Evolutionary conservation across 345 rosid genomes (phyloP), one percentile per base, ranked within the genome.

Genomic region (Eucalyptus marginata): DNA sequence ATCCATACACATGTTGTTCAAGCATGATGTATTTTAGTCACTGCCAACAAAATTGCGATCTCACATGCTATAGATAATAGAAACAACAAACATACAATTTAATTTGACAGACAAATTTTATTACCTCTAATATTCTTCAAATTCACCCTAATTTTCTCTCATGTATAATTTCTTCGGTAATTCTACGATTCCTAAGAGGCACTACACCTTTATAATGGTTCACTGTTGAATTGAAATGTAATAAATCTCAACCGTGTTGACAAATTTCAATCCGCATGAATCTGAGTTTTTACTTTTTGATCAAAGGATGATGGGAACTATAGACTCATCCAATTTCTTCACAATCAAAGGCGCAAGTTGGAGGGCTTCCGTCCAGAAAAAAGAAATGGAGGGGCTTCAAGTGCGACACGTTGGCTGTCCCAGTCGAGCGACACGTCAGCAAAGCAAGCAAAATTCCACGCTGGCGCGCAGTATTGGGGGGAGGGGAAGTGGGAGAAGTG

Each of bases 191-290:
- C 8, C 31, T 6, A 62, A 13, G 33, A 3, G 2, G 68, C 4
- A 29, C 8, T 7, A 29, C n/a, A 13, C 33, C 33, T 29, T 13
- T 59, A 29, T 27, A 59, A 27, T 27, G 0, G 68, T 3, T 59
- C 66, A 11, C 10, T 5, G 4, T 27, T 13, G 16, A 62, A 29
- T 29, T 27, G 33, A 62, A 62, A 62, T 29, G 31, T 29, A 62
- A 62, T 13, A 62, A 27, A 62, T 62, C 16, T 59, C 68, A 59
- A 12, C 13, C 68, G 0, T 59, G 10, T 59, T 3, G n/a, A 62
- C 4, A 62, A 3, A 29, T 62, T 29, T 62, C 68, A 27, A 62
- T 13, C 0, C 0, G 16, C 0, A 29, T 6, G 16, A 13, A 5
- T 1, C 7, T 62, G 4, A 29, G 31, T 3, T 13, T 13, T 27